These are phyloP conservation scores for Fusarium brevicatenulatum DNA, from an alignment of 2,329 filamentous ascomycete species.

Conservation along the genomic window DNA sequence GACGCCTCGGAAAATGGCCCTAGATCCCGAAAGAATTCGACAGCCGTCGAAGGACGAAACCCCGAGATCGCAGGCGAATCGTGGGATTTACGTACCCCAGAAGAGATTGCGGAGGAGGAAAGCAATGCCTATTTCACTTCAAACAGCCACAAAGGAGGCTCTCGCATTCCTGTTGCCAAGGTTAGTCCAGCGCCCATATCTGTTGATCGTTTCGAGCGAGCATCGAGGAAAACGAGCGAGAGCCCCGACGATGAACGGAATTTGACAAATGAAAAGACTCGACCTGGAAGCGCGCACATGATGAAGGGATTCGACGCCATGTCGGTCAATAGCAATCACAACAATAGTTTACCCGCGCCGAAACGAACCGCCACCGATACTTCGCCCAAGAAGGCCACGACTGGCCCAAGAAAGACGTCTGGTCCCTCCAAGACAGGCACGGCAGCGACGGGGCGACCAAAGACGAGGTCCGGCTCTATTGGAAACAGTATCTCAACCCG, in stretches of 20 bases:
- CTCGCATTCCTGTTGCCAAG: conserved; percentile 88
- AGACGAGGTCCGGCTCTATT: conserved; percentile 68
- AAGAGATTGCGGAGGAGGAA: conserved; percentile 76
- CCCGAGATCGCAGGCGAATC: conserved; percentile 56
- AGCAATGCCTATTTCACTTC: conserved; percentile 61
- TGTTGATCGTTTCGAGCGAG: conserved; percentile 76
- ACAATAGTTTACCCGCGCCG: conserved; percentile 40
- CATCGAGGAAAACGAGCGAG: conserved; percentile 70
- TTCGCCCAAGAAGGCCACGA: conserved; percentile 63
- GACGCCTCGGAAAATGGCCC: conserved; percentile 46
- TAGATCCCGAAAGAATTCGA: conserved; percentile 59
- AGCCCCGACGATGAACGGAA: conserved; percentile 64
- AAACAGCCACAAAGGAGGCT: conserved; percentile 70
- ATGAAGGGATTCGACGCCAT: conserved; percentile 50
- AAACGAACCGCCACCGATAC: conserved; percentile 60
- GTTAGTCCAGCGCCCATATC: conserved; percentile 81
- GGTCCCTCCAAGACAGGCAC: conserved; percentile 53
- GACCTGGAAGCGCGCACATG: conserved; percentile 76
- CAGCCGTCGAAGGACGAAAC: conserved; percentile 51
- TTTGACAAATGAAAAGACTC: conserved; percentile 68
- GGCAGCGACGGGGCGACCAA: conserved; percentile 61
- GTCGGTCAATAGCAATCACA: conserved; percentile 31
- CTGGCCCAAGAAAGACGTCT: conserved; percentile 57
- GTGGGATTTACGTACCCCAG: conserved; percentile 81
- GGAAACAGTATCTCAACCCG: conserved; percentile 61